Base-by-base conservation (phyloP, 257 asterid genomes). In the Eucommia ulmoides region DNA sequence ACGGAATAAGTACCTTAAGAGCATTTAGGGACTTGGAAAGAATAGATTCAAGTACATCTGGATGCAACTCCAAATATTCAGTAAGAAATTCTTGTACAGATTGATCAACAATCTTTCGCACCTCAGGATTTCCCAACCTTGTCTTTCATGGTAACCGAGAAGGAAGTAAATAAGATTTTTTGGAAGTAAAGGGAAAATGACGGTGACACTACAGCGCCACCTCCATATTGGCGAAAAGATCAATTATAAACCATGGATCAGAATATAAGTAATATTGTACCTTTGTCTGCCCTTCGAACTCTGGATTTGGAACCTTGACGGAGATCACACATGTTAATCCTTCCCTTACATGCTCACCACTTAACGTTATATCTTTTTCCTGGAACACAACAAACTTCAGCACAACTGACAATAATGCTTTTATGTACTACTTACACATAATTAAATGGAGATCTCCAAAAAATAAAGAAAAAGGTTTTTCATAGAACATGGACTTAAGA, bases 201-300 rank as follows among this genome's bases (percentile, higher is more conserved):
- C 11, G 44, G 44, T 35, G 44, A 35, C n/a, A 35, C 11, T n/a
- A n/a, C n/a, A n/a, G n/a, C n/a, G 44, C 5, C 11, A 35, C 11
- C 44, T 35, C 2, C 44, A 35, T 10, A 35, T 6, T 35, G 5
- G 3, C 1, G 44, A 35, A 9, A 35, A 35, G 16, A 10, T 18
- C 44, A 4, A 33, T 33, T 59, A 22, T 51, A 2, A 21, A 20
- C 20, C 35, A 22, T 46, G 41, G 9, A 61, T 8, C 19, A 19
- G 50, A 45, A 29, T 25, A 60, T 22, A 29, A 29, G 38, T 5
- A 29, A 29, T 14, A 45, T 15, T 50, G 35, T 65, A 78, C 98
- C 98, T 91, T 91, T 41, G 98, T 91, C 62, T 91, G 98, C 60
- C 98, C 98, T 81, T 91, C 98, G 65, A 91, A 91, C 61, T 91